These are phyloP conservation scores for Penicillium decumbens DNA, from an alignment of 2,329 filamentous ascomycete genomes.

Conservation along the genomic window DNA sequence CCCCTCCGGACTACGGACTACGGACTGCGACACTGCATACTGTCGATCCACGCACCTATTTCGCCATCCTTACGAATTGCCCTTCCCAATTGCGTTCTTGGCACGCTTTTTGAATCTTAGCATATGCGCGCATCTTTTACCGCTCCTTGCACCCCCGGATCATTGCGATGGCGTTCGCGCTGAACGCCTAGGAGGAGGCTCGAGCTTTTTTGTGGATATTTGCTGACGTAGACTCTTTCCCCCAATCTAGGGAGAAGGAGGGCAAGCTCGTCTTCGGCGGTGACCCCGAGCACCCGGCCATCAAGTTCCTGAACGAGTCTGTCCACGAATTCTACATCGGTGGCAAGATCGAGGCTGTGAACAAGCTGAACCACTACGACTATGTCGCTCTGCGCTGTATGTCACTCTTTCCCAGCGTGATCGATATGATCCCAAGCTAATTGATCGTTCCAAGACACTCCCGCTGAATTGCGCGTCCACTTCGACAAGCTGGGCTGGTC, in stretches of 20 bases:
- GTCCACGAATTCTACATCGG: conserved; percentile 88
- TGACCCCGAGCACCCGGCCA: conserved; percentile 83
- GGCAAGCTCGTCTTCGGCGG: conserved; percentile 92
- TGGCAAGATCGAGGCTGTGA: conserved; percentile 92
- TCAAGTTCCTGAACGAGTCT: conserved; percentile 79
- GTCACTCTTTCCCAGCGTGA: background rate
- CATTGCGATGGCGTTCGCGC: background rate
- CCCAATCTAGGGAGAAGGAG: conserved; percentile 65
- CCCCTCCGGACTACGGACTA: background rate
- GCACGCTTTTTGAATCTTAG: background rate
- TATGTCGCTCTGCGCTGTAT: conserved; percentile 91
- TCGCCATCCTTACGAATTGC: background rate
- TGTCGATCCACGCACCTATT: conserved; percentile 3
- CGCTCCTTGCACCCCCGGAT: background rate
- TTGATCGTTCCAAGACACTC: conserved; percentile 60
- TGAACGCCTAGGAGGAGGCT: conserved; percentile 5
- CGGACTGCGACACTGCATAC: background rate
- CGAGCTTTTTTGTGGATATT: conserved; percentile 21
- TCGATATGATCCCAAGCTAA: conserved; percentile 2
- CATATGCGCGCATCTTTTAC: background rate
- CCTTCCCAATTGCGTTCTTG: background rate
- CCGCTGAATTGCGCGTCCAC: conserved; percentile 87
- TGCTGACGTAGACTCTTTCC: conserved; percentile 26
- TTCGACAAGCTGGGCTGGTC: conserved; percentile 99
- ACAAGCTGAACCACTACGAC: conserved; percentile 96